Evolutionary conservation across 176 grass and related monocot genomes (phyloP).

Genomic region (Canna indica): DNA sequence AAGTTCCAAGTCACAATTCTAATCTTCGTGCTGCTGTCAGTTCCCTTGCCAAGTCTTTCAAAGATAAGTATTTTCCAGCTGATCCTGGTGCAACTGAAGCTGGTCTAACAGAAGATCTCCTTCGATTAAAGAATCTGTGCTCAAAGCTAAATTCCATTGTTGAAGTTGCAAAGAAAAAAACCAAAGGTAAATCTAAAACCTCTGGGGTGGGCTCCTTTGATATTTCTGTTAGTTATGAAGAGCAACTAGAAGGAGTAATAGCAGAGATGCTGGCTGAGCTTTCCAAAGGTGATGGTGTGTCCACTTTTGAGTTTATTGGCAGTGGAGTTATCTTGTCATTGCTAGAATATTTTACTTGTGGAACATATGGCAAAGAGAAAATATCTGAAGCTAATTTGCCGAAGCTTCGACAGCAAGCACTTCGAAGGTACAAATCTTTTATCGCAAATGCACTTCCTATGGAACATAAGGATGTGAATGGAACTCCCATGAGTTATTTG

Average conservation of each 20-base stretch:
- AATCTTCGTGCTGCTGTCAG: conserved; percentile 55
- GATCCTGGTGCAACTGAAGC: conserved; percentile 46
- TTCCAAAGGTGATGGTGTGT: conserved; percentile 69
- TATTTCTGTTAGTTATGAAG: conserved; percentile 33
- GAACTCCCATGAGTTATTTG: conserved; percentile 49
- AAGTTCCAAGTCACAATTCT: conserved; percentile 36
- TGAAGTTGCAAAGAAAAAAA: conserved; percentile 49
- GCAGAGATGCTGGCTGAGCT: conserved; percentile 64
- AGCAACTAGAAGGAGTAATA: conserved; percentile 44
- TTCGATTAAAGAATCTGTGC: conserved; percentile 50
- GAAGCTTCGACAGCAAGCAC: conserved; percentile 54
- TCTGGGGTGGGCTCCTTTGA: conserved; percentile 34
- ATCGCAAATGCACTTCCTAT: conserved; percentile 46
- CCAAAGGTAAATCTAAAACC: conserved; percentile 72
- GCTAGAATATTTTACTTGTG: conserved; percentile 71
- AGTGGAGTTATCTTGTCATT: conserved; percentile 60
- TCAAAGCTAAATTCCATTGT: conserved; percentile 44
- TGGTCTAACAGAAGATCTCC: conserved; percentile 65
- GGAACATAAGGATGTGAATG: conserved; percentile 28
- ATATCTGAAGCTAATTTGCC: conserved; percentile 44
- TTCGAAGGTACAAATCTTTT: conserved; percentile 65
- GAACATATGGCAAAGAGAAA: conserved; percentile 61
- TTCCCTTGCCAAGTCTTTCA: conserved; percentile 54
- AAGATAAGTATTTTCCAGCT: conserved; percentile 60
- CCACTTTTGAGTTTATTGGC: conserved; percentile 89